Conservation (phyloP, 2,329 filamentous ascomycete genomes). For the Fusarium albosuccineum region DNA sequence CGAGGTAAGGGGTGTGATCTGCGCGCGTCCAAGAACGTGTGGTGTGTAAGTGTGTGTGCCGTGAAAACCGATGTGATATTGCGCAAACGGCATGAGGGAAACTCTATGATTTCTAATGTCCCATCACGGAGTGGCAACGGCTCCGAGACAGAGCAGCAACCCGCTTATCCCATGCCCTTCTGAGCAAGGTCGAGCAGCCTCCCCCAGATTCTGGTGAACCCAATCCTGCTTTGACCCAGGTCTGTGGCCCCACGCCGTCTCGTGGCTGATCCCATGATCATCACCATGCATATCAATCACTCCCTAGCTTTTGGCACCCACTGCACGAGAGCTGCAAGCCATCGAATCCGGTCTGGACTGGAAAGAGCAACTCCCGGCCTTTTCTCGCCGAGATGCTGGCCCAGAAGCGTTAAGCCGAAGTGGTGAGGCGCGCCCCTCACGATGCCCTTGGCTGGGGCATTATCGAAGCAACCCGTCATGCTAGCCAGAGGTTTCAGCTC, state of each 20-base stretch:
- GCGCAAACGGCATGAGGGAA: conserved; percentile 1
- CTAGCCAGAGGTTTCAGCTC: conserved; percentile 11
- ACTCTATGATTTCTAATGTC: conserved; percentile 25
- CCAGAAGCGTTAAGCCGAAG: not conserved
- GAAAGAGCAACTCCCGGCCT: conserved; percentile 1
- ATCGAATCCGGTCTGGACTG: conserved; percentile 20
- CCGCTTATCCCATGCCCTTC: conserved; percentile 4
- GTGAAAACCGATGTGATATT: not conserved
- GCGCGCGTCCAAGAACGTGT: conserved; percentile 10
- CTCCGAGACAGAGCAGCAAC: not conserved
- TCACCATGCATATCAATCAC: not conserved
- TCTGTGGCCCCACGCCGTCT: conserved; percentile 16
- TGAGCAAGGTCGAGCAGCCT: conserved; percentile 19
- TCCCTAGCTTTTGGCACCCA: conserved; percentile 7
- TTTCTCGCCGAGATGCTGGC: not conserved
- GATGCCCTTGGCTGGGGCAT: not conserved
- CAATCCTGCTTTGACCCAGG: conserved; percentile 34
- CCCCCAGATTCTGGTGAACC: conserved; percentile 23
- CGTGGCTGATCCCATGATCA: conserved; percentile 34
- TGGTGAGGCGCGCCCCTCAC: conserved; percentile 17
- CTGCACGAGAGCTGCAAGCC: conserved; percentile 5
- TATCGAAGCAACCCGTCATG: conserved; percentile 17
- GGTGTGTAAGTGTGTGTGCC: conserved; percentile 4
- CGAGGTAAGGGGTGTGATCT: conserved; percentile 33
- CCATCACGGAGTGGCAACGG: conserved; percentile 5